Conservation (phyloP, 805 yeast species). For the Candida suzukii region DNA sequence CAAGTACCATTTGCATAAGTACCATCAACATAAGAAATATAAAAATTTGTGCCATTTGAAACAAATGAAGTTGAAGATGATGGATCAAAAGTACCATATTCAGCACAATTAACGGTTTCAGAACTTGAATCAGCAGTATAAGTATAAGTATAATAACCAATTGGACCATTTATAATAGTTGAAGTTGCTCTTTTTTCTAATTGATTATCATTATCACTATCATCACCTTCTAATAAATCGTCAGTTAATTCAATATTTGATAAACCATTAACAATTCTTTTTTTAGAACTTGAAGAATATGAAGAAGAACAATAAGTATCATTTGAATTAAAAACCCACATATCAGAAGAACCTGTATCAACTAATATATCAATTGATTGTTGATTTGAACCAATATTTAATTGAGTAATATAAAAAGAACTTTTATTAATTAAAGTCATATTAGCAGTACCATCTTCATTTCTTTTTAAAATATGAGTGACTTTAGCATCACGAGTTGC, state of each 20-base stretch:
- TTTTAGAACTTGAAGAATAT: neutral
- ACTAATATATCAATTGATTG: constrained; percentile 50
- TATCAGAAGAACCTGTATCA: constrained; percentile 76
- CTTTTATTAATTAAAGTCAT: constrained; percentile 30
- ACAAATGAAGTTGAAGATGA: constrained; percentile 30
- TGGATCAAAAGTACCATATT: constrained; percentile 43
- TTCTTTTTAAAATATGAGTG: constrained; percentile 15
- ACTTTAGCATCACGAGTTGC: constrained; percentile 12
- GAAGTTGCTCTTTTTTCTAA: neutral
- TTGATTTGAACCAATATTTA: constrained; percentile 49
- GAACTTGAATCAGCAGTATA: neutral
- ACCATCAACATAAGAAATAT: constrained; percentile 41
- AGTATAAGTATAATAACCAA: neutral
- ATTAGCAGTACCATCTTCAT: constrained; percentile 17
- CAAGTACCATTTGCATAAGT: constrained; percentile 43
- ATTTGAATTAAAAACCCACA: constrained; percentile 50
- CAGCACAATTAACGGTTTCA: constrained; percentile 31
- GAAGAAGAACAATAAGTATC: constrained; percentile 37
- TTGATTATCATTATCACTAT: neutral
- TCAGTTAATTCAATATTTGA: too few relatives aligned
- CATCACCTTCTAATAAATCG: too few relatives aligned
- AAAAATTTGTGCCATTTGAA: constrained; percentile 32
- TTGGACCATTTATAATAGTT: neutral
- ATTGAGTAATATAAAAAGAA: constrained; percentile 37
- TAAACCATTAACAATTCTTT: too few relatives aligned